These are phyloP conservation scores for Ceratobasidium sp. DNA, from an alignment of 1,284 basidiomycete species.

Conservation along the genomic window DNA sequence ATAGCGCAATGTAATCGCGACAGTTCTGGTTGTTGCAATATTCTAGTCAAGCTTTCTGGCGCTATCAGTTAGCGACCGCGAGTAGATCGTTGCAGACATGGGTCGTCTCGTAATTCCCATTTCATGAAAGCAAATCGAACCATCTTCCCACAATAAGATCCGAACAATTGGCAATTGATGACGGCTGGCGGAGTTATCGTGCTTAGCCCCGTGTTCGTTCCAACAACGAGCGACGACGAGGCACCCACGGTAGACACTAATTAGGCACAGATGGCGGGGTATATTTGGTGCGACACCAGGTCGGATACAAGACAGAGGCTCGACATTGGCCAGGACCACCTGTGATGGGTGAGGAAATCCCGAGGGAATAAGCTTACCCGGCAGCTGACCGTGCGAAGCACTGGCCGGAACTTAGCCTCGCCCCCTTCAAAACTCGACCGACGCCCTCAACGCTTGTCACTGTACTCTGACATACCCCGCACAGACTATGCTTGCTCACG, in stretches of 20 bases:
- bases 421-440: slow-evolving; percentile 14
- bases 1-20: no score
- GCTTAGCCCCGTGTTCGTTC: neutral
- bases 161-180: slow-evolving; percentile 1
- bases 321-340: neutral
- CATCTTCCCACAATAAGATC: neutral
- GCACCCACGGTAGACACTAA: neutral
- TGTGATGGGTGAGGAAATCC: slow-evolving; percentile 1
- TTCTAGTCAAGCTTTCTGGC: neutral
- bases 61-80: neutral
- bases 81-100: no score
- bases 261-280: neutral
- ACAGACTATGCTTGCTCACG: slow-evolving; percentile 26
- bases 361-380: slow-evolving; percentile 16
- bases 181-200: neutral
- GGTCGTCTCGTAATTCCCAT: no score
- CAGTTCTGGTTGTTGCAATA: neutral
- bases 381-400: slow-evolving; percentile 43
- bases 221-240: neutral
- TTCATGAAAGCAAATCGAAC: neutral
- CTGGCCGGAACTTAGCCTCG: slow-evolving; percentile 39
- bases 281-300: neutral
- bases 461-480: neutral
- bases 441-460: slow-evolving; percentile 11
- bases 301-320: neutral